Evolutionary conservation across 306 rosid species (phyloP), one percentile per base, ranked within the genome.

Genomic region (Alnus rubra): DNA sequence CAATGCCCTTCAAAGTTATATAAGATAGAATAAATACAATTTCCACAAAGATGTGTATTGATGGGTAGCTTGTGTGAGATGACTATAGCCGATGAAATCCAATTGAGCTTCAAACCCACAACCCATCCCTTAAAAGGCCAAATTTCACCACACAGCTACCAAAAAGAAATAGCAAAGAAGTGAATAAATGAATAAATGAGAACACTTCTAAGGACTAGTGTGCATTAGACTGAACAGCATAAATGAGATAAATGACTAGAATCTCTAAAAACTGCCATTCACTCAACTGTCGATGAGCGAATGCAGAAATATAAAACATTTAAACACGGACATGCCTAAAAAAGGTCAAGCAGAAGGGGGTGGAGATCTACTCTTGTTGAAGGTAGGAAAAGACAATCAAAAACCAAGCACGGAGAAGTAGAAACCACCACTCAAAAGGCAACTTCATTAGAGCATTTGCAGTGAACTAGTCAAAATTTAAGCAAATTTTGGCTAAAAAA

Each of bases 81-180:
- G 50, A 65, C 50, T 2, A 3, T 65, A 49, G 5, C 71, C 15
- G 49, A 16, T 16, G 71, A 65, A 14, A 42, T 37, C 28, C 49
- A 37, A 65, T 13, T 39, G 49, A 65, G 47, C 71, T 65, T 39
- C 71, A 39, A 65, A 39, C 50, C 23, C 28, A 39, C 23, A 37
- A 65, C 71, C 71, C 28, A 65, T 12, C 48, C 49, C 71, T 65
- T 39, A 16, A 39, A 37, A 65, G 48, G 49, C 71, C 69, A 63
- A 63, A 31, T 7, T 63, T 30, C 45, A 63, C 69, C 19, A 5
- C 47, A 33, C 33, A 23, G 28, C 19, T 13, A 14, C 69, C 14
- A 63, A 63, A 23, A 14, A 63, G 33, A 44, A 31, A 63, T 31
- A 2, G 18, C 69, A 63, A 63, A 30, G 37, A 31, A 63, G 69